Evolutionary conservation across 345 rosid genomes (phyloP), one percentile per base, ranked within the genome.

Genomic region (Eucalyptus shirleyi): DNA sequence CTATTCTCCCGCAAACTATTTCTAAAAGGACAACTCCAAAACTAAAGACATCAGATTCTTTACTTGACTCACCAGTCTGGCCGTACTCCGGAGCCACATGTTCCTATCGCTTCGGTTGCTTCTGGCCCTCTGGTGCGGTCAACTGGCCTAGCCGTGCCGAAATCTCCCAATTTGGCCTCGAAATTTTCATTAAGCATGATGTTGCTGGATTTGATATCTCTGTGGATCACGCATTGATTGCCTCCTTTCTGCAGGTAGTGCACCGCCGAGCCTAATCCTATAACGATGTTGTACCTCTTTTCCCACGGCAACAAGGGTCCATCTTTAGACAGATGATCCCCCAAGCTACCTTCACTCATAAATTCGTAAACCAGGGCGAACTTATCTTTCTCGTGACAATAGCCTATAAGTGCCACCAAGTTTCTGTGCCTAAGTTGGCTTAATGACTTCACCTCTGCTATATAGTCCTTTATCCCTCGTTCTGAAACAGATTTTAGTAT

Each of bases 61-160:
- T 51, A 17, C 55, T 51, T 51, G 1, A 0, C 55, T 51, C 55
- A 51, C 55, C 55, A 1, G 0, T 16, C 0, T 0, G 19, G 1
- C 0, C 0, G 21, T 0, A 50, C 0, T 50, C 8, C 0, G 21
- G 55, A 17, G 55, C 55, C 55, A 6, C 0, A 51, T 51, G 55
- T 51, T 51, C 21, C 55, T 6, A 0, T 0, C 21, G 0, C 0
- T 17, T 51, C 55, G 0, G 55, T 51, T 51, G 21, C 55, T 51
- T 51, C 0, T 51, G 8, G 21, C 1, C 1, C 21, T 17, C 0
- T 0, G 8, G 1, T 0, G 0, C 0, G 55, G 55, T 51, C 55
- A 51, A 51, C 55, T 51, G 0, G 55, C 55, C 1, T 51, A 51
- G 55, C 55, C 11, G 4, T 1, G 55, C 55, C 0, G 0, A 51